A percentile compares a stretch with the other conserved stretches of the same genome.
phyloP scores from a whole-genome alignment of 768 basidiomycete genomes.

The Phylloporus scabripes region DNA sequence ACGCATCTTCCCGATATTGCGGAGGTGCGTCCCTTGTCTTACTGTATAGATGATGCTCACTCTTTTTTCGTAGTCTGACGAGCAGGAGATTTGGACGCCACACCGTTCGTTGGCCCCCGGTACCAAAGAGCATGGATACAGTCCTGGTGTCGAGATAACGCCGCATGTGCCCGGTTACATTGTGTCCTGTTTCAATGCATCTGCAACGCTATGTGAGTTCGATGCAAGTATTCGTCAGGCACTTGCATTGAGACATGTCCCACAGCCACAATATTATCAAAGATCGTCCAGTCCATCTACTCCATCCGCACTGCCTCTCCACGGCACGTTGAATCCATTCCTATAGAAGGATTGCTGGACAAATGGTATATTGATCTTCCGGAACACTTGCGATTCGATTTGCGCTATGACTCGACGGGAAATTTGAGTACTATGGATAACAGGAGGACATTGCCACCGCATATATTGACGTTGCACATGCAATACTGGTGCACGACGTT shows the following conservation, averaged over 20 bases:
- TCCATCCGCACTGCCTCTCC: conserved; percentile 52
- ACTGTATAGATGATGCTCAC: background rate
- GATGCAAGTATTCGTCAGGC: background rate
- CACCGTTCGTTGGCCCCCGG: conserved; percentile 33
- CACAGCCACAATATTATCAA: conserved; percentile 62
- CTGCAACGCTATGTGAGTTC: conserved; percentile 62
- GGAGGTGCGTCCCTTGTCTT: conserved; percentile 37
- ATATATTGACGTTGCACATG: conserved; percentile 74
- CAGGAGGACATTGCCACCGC: conserved; percentile 47
- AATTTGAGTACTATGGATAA: conserved; percentile 9
- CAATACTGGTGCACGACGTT: conserved; percentile 81
- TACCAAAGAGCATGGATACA: conserved; percentile 27
- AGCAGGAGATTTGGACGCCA: conserved; percentile 50
- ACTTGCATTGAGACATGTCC: conserved; percentile 6
- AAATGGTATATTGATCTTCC: conserved; percentile 74
- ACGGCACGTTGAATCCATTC: conserved; percentile 52
- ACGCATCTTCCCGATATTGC: conserved; percentile 57
- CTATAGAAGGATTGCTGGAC: conserved; percentile 58
- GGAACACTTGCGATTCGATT: conserved; percentile 60
- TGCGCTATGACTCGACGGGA: conserved; percentile 37
- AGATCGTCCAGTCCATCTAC: conserved; percentile 67
- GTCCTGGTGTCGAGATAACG: conserved; percentile 13
- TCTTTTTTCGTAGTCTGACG: conserved; percentile 47
- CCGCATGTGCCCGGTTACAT: conserved; percentile 41
- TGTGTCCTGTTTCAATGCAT: conserved; percentile 74